Conservation (phyloP, 192 early-diverging fungal species). For the Podila epigama region DNA sequence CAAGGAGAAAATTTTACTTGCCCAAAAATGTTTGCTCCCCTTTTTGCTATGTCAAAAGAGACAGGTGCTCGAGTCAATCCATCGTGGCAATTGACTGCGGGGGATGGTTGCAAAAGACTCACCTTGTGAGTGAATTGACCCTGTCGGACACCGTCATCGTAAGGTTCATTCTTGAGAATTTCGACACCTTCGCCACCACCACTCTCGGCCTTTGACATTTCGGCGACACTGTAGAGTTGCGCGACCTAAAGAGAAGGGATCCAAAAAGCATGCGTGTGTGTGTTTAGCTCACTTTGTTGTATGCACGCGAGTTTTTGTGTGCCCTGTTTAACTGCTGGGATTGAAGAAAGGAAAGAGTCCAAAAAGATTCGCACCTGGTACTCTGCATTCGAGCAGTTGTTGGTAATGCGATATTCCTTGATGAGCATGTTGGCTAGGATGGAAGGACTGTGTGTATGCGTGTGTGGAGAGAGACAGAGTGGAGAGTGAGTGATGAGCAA, state of each 20-base stretch:
- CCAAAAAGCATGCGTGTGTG: constrained; percentile 4
- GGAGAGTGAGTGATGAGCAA: not conserved
- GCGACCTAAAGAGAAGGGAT: constrained; percentile 50
- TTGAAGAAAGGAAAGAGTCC: not conserved
- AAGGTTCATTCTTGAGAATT: constrained; percentile 79
- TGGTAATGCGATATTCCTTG: constrained; percentile 79
- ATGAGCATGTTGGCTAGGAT: constrained; percentile 60
- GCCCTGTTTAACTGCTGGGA: too few species aligned
- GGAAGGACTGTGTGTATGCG: not conserved
- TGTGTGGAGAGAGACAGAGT: not conserved
- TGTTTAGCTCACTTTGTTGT: constrained; percentile 1
- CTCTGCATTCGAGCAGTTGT: constrained; percentile 78
- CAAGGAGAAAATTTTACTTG: not conserved
- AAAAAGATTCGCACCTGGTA: constrained; percentile 56
- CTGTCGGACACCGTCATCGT: constrained; percentile 73
- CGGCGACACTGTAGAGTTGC: constrained; percentile 78
- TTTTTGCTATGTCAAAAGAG: too few species aligned
- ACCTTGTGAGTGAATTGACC: constrained; percentile 87
- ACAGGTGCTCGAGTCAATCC: too few species aligned
- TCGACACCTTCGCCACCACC: constrained; percentile 85
- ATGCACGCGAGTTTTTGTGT: not conserved
- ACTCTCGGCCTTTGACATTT: constrained; percentile 79
- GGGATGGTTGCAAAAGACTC: too few species aligned
- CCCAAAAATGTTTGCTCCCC: not conserved
- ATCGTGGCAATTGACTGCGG: too few species aligned